A percentile compares a stretch with the other conserved stretches of the same genome.
These are phyloP conservation scores for Helianthus annuus DNA, from an alignment of 129 eudicot species.

Conservation along the genomic window HanXRQr2.0-SUNRISE NC_035439.2:143745389-143745888, in stretches of 20 bases:
- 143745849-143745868: slow-evolving; percentile 52
- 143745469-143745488: too few species aligned
- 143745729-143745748: slow-evolving; percentile 73
- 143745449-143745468: too few species aligned
- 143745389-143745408: too few species aligned
- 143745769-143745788: slow-evolving; percentile 79
- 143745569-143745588: slow-evolving; percentile 40
- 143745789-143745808: slow-evolving; percentile 72
- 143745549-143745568: slow-evolving; percentile 14
- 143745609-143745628: slow-evolving; percentile 38
- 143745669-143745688: slow-evolving; percentile 18
- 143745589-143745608: slow-evolving; percentile 37
- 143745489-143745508: too few species aligned
- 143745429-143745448: too few species aligned
- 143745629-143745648: slow-evolving; percentile 14
- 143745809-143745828: slow-evolving; percentile 59
- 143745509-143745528: too few species aligned
- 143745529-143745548: background rate
- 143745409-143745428: too few species aligned
- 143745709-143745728: slow-evolving; percentile 49
- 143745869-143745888: slow-evolving; percentile 51
- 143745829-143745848: slow-evolving; percentile 56
- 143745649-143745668: slow-evolving; percentile 18
- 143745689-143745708: slow-evolving; percentile 23
- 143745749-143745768: slow-evolving; percentile 99